Evolutionary conservation across 768 basidiomycete species (phyloP).

Genomic region (Kwoniella dendrophila): DNA sequence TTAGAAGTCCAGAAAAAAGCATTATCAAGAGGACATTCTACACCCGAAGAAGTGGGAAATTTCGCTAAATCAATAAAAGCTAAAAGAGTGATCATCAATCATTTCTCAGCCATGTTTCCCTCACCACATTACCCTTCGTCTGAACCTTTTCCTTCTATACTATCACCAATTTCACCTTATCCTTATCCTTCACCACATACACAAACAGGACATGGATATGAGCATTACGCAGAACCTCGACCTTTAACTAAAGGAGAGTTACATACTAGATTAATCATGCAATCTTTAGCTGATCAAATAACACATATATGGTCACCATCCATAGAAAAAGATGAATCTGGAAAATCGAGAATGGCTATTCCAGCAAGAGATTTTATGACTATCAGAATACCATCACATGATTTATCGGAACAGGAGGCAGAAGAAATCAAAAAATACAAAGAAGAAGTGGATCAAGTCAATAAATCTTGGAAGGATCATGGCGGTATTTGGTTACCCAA

Average conservation of each 20-base stretch:
- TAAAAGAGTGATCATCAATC: slow-evolving; percentile 49
- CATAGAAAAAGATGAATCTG: not conserved
- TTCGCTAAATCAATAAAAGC: slow-evolving; percentile 47
- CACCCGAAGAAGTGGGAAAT: slow-evolving; percentile 48
- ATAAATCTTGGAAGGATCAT: slow-evolving; percentile 28
- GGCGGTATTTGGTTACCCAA: slow-evolving; percentile 33
- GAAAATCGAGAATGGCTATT: slow-evolving; percentile 28
- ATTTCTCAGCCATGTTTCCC: slow-evolving; percentile 56
- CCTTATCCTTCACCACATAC: slow-evolving; percentile 35
- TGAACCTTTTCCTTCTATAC: slow-evolving; percentile 44
- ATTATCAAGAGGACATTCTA: slow-evolving; percentile 51
- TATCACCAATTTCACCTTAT: slow-evolving; percentile 40
- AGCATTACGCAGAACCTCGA: slow-evolving; percentile 24
- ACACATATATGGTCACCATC: slow-evolving; percentile 34
- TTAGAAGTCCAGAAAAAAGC: slow-evolving; percentile 41
- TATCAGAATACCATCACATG: slow-evolving; percentile 43
- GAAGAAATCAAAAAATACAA: slow-evolving; percentile 19
- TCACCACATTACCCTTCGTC: slow-evolving; percentile 44
- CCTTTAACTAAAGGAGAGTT: slow-evolving; percentile 44
- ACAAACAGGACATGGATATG: slow-evolving; percentile 10
- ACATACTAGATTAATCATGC: slow-evolving; percentile 48
- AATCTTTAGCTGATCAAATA: slow-evolving; percentile 49
- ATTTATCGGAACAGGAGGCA: slow-evolving; percentile 36
- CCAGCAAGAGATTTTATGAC: slow-evolving; percentile 52
- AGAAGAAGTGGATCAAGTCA: slow-evolving; percentile 24